Percentiles rank a stretch among this genome's conserved stretches.
These are phyloP conservation scores for Ogataea allantospora DNA, from an alignment of 805 yeast species.

Conservation along the genomic window DNA sequence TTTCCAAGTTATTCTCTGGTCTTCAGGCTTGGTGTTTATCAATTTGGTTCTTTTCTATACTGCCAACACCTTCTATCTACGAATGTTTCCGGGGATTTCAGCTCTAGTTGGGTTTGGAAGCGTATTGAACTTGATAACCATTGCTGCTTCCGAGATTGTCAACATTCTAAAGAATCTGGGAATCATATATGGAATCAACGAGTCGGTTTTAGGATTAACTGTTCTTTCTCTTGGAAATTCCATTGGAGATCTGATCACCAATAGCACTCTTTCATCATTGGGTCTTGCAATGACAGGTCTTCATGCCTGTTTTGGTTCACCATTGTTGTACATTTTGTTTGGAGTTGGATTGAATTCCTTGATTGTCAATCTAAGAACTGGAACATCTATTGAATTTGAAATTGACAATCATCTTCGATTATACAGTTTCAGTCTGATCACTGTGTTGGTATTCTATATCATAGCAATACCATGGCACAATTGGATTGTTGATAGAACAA, in stretches of 20 bases:
- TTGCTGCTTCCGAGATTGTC: slow-evolving; percentile 31
- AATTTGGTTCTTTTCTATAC: slow-evolving; percentile 1
- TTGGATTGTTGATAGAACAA: slow-evolving; percentile 43
- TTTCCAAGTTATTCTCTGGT: background rate
- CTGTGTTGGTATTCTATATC: slow-evolving; percentile 38
- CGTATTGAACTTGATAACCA: slow-evolving; percentile 31
- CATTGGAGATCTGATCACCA: slow-evolving; percentile 51
- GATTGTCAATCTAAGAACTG: slow-evolving; percentile 24
- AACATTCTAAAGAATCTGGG: slow-evolving; percentile 43
- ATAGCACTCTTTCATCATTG: slow-evolving; percentile 39
- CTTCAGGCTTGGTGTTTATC: slow-evolving; percentile 1
- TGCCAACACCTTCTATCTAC: slow-evolving; percentile 9
- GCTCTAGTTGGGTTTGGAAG: slow-evolving; percentile 31
- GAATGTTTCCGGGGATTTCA: slow-evolving; percentile 22
- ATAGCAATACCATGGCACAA: slow-evolving; percentile 43
- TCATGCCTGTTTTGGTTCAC: slow-evolving; percentile 55
- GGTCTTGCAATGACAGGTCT: slow-evolving; percentile 44
- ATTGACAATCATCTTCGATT: slow-evolving; percentile 39
- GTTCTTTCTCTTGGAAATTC: slow-evolving; percentile 51
- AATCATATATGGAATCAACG: slow-evolving; percentile 41
- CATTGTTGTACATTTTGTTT: slow-evolving; percentile 44
- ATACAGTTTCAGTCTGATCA: slow-evolving; percentile 41
- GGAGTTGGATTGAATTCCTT: slow-evolving; percentile 52
- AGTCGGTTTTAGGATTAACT: slow-evolving; percentile 48
- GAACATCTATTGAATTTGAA: slow-evolving; percentile 32